phyloP scores from a whole-genome alignment of 192 early-diverging fungal species.

The Umbelopsis sp. region DNA sequence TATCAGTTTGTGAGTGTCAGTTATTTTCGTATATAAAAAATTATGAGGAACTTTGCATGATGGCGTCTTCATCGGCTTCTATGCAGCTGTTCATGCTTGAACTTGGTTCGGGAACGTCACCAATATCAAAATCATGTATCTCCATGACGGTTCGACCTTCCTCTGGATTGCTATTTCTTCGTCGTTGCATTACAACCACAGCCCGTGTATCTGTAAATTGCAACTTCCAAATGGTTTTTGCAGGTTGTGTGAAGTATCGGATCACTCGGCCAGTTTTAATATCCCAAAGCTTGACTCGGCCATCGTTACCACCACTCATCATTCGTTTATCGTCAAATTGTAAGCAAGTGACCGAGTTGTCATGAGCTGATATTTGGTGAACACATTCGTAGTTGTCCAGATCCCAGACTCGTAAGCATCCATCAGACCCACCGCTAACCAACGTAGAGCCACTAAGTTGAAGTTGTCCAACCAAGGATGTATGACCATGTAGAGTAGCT shows the following conservation, averaged over 20 bases:
- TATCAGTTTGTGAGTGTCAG: not conserved
- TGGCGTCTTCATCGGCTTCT: not conserved
- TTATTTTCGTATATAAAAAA: not conserved
- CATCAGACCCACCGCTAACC: constrained; percentile 93
- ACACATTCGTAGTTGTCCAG: constrained; percentile 58
- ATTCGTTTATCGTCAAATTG: constrained; percentile 92
- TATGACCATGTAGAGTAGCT: constrained; percentile 86
- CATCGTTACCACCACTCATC: constrained; percentile 89
- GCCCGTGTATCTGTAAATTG: constrained; percentile 55
- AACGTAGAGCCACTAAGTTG: constrained; percentile 77
- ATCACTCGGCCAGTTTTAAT: constrained; percentile 81
- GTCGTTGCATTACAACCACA: constrained; percentile 50
- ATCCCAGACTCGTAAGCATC: constrained; percentile 91
- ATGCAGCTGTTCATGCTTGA: not conserved
- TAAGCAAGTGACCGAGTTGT: constrained; percentile 94
- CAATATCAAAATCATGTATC: constrained; percentile 42
- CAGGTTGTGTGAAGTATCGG: constrained; percentile 72
- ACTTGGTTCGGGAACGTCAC: constrained; percentile 10
- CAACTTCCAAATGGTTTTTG: constrained; percentile 87
- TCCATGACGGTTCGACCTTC: constrained; percentile 41
- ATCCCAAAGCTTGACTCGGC: constrained; percentile 95
- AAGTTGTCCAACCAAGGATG: constrained; percentile 91
- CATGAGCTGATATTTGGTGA: constrained; percentile 66
- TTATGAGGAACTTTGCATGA: constrained; percentile 7
- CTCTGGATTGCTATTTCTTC: constrained; percentile 20